Evolutionary conservation across 768 basidiomycete species (phyloP).

Genomic region (Collybia sordida): DNA sequence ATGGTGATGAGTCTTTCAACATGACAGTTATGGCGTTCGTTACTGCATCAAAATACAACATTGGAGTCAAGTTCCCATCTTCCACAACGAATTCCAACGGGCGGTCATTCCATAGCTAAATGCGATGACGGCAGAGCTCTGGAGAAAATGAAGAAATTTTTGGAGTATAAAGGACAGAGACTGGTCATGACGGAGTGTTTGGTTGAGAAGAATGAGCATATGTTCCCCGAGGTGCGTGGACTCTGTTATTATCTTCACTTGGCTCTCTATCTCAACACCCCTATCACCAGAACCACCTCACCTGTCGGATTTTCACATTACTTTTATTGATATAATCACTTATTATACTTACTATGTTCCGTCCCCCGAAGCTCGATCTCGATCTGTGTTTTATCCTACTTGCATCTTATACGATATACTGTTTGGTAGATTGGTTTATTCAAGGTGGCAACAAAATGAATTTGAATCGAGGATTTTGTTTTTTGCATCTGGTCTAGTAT

Average conservation of each 20-base stretch:
- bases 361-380: too few species aligned
- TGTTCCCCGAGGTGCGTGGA: conserved; percentile 80
- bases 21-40: conserved; percentile 99
- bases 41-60: conserved; percentile 87
- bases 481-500: too few species aligned
- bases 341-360: too few species aligned
- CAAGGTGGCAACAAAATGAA: too few species aligned
- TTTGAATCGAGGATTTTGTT: too few species aligned
- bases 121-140: conserved; percentile 77
- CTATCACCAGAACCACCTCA: too few species aligned
- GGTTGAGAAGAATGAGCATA: conserved; percentile 83
- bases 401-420: too few species aligned
- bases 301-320: too few species aligned
- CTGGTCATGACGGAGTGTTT: conserved; percentile 91
- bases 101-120: conserved; percentile 99
- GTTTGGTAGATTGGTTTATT: too few species aligned
- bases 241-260: background rate
- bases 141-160: conserved; percentile 97
- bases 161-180: conserved; percentile 86
- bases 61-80: conserved; percentile 89
- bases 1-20: conserved; percentile 97
- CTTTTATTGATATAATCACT: too few species aligned
- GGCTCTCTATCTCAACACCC: too few species aligned
- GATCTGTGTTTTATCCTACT: too few species aligned
- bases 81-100: conserved; percentile 98